These are phyloP conservation scores for Dactylis glomerata DNA, from an alignment of 176 grass and related monocot species.

Conservation along the genomic window DNA sequence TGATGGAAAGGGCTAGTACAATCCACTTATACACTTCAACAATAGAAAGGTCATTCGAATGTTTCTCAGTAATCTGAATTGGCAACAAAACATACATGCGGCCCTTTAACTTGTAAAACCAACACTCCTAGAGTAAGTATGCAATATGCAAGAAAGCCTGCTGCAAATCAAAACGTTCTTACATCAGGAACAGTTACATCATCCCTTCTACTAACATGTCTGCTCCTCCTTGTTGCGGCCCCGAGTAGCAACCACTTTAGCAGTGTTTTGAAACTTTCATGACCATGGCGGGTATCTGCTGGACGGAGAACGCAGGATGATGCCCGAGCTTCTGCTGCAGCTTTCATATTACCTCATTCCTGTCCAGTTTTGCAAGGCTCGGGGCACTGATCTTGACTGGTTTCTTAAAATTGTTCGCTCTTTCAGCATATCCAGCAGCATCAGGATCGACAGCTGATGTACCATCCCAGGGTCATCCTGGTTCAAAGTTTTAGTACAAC, in stretches of 20 bases:
- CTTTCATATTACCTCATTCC: slow-evolving; percentile 78
- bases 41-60: too few relatives aligned
- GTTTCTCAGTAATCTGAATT: too few relatives aligned
- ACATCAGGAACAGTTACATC: not conserved
- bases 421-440: slow-evolving; percentile 61
- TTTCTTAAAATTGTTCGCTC: slow-evolving; percentile 79
- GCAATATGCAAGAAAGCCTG: not conserved
- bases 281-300: slow-evolving; percentile 41
- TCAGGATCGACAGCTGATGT: slow-evolving; percentile 90
- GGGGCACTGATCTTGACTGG: slow-evolving; percentile 91
- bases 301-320: slow-evolving; percentile 90
- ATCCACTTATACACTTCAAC: too few relatives aligned
- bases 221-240: too few relatives aligned
- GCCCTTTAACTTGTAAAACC: not conserved
- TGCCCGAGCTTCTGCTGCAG: slow-evolving; percentile 91
- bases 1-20: too few relatives aligned
- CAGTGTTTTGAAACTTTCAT: too few relatives aligned
- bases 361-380: slow-evolving; percentile 93
- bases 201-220: slow-evolving; percentile 31
- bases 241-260: too few relatives aligned
- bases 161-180: not conserved
- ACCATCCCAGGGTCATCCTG: slow-evolving; percentile 95
- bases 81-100: not conserved
- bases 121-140: not conserved
- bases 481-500: slow-evolving; percentile 22